phyloP scores from a whole-genome alignment of 352 stramenopile genomes.

The Globisporangium ultimum region DNA sequence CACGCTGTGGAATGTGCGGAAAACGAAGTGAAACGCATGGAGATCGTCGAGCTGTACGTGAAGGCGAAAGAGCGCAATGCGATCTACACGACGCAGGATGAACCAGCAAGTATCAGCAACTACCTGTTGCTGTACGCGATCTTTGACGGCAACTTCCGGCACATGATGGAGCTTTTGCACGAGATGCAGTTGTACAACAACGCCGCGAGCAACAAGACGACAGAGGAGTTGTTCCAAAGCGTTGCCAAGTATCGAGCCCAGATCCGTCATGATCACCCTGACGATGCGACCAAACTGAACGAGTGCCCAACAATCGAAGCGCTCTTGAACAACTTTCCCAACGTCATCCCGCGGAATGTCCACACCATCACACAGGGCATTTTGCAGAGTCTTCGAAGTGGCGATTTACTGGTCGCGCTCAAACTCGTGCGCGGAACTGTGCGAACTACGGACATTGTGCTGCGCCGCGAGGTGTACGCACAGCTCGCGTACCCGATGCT shows the following conservation, averaged over 20 bases:
- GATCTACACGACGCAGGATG: slow-evolving; percentile 48
- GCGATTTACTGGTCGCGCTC: slow-evolving; percentile 45
- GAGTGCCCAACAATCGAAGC: slow-evolving; percentile 54
- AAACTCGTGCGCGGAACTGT: slow-evolving; percentile 42
- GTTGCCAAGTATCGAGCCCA: slow-evolving; percentile 46
- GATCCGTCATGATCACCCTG: slow-evolving; percentile 13
- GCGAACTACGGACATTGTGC: slow-evolving; percentile 31
- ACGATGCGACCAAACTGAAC: slow-evolving; percentile 21
- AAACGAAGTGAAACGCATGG: slow-evolving; percentile 37
- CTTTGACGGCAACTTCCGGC: slow-evolving; percentile 65
- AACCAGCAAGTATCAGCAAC: slow-evolving; percentile 53
- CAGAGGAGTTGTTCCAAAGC: slow-evolving; percentile 49
- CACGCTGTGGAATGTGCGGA: slow-evolving; percentile 50
- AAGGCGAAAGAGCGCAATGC: slow-evolving; percentile 45
- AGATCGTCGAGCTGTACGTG: slow-evolving; percentile 57
- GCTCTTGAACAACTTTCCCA: slow-evolving; percentile 50
- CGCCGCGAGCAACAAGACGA: slow-evolving; percentile 30
- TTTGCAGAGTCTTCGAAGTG: slow-evolving; percentile 39
- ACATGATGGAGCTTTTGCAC: slow-evolving; percentile 73
- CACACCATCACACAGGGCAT: slow-evolving; percentile 48
- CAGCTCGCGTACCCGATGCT: slow-evolving; percentile 65
- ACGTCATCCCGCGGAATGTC: slow-evolving; percentile 46
- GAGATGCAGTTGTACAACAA: slow-evolving; percentile 75
- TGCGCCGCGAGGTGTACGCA: slow-evolving; percentile 59
- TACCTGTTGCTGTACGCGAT: slow-evolving; percentile 61